Evolutionary conservation across 2,329 filamentous ascomycete species (phyloP), one percentile per base, ranked within the genome.

Genomic region (Didymella sp.): DNA sequence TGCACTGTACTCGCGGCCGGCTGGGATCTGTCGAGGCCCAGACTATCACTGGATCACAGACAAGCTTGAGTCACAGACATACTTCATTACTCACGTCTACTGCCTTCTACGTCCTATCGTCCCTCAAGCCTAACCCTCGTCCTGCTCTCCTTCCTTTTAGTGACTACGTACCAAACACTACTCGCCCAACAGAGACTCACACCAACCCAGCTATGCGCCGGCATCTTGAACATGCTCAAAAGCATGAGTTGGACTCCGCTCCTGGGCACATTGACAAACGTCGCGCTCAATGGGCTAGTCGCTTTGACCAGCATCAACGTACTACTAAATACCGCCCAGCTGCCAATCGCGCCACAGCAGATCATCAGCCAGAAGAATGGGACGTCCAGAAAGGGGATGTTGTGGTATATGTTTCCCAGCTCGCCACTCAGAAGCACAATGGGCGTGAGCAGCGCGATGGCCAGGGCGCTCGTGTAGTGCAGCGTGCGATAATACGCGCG

Each of bases 281-380:
- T 80, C 1, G 80, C 78, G 0, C 80, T 81, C 4, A 85, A 59
- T 2, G 82, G 82, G 57, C 77, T 80, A 3, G 82, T 84, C 1
- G 80, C 77, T 58, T 81, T 78, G 17, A 81, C 78, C 31, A 84
- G 70, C 15, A 83, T 68, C 46, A 84, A 70, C 2, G 78, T 81
- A n/a, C 76, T 72, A 2, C 74, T 75, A 58, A 84, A 83, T 4
- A 83, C 79, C 5, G 80, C 77, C 70, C 78, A 82, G 0, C 74
- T 77, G 3, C 79, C 80, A 6, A 81, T 67, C 2, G 80, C 80
- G 2, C 80, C 80, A 52, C 80, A 80, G 4, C 79, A 63, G 35
- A 81, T 78, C 76, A 84, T 80, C 38, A 84, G 71, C 82, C 82
- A 84, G 72, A 84, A 83, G 68, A 81, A 85, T 2, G 81, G 81